phyloP scores from a whole-genome alignment of 495 filamentous ascomycete species.

The Penicillium alfredii region DNA sequence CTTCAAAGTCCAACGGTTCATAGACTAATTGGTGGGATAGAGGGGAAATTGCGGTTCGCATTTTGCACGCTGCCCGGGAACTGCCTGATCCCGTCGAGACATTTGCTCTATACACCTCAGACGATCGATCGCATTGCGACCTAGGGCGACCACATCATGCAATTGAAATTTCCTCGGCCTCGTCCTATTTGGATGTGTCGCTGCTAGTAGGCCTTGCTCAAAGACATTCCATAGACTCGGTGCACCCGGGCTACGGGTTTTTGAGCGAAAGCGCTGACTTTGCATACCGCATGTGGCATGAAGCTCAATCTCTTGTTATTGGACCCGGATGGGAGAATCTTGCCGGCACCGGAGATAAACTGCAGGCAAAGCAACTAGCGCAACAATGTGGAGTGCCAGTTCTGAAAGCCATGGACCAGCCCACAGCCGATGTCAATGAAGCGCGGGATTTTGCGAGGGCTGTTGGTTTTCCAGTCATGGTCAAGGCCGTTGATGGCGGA shows the following conservation, averaged over 20 bases:
- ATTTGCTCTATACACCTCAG: slow-evolving; percentile 46
- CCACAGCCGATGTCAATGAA: slow-evolving; percentile 35
- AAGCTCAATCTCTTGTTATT: slow-evolving; percentile 44
- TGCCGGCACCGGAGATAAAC: slow-evolving; percentile 49
- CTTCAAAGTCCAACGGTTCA: not conserved
- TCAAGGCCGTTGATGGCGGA: slow-evolving; percentile 50
- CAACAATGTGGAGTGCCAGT: slow-evolving; percentile 49
- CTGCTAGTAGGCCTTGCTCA: slow-evolving; percentile 40
- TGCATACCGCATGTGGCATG: slow-evolving; percentile 44
- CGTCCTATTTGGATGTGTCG: slow-evolving; percentile 47
- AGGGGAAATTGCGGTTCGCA: slow-evolving; percentile 57
- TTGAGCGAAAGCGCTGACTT: slow-evolving; percentile 55
- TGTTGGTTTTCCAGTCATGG: slow-evolving; percentile 52
- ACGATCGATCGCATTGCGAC: slow-evolving; percentile 49
- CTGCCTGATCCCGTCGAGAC: slow-evolving; percentile 42
- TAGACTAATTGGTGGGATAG: slow-evolving; percentile 24
- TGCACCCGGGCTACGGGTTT: slow-evolving; percentile 61
- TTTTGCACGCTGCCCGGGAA: slow-evolving; percentile 52
- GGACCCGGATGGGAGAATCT: slow-evolving; percentile 51
- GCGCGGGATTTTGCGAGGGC: slow-evolving; percentile 38
- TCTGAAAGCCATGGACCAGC: slow-evolving; percentile 39
- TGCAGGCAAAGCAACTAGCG: slow-evolving; percentile 50
- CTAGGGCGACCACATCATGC: slow-evolving; percentile 39
- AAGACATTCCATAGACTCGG: slow-evolving; percentile 47
- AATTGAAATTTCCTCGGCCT: slow-evolving; percentile 43